Conservation (phyloP, 352 stramenopile genomes). For the Phytophthora agathidicida region DNA sequence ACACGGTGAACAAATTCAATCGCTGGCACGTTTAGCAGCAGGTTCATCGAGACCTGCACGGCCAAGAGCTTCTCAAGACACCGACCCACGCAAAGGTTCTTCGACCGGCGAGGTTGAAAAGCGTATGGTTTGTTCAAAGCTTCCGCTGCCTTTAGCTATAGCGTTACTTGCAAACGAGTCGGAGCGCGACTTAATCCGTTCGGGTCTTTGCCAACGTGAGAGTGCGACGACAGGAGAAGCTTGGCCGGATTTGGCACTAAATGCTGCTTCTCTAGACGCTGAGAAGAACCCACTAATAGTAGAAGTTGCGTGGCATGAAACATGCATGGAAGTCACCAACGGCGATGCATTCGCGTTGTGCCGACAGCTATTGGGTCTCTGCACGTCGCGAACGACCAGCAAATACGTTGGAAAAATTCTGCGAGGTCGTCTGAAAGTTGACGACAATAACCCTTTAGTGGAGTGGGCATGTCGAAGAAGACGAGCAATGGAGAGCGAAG, state of each 20-base stretch:
- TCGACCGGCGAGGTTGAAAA: constrained; percentile 1
- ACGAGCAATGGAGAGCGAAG: constrained; percentile 1
- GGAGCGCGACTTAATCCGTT: constrained; percentile 57
- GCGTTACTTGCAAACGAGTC: constrained; percentile 71
- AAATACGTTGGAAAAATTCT: constrained; percentile 71
- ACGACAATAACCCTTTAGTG: constrained; percentile 51
- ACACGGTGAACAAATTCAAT: constrained; percentile 21
- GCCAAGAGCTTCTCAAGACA: background rate
- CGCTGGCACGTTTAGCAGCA: constrained; percentile 20
- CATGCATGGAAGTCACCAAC: constrained; percentile 57
- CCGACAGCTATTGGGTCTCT: constrained; percentile 61
- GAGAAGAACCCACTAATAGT: constrained; percentile 53
- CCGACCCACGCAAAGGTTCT: background rate
- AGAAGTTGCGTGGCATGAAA: constrained; percentile 61
- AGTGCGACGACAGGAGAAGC: constrained; percentile 26
- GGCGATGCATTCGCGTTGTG: constrained; percentile 69
- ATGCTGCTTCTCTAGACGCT: constrained; percentile 56
- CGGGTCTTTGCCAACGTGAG: constrained; percentile 33
- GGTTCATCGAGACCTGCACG: background rate
- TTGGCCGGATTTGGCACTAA: constrained; percentile 71
- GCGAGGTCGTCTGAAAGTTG: constrained; percentile 58
- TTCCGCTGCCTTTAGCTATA: constrained; percentile 62
- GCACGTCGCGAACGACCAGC: constrained; percentile 46
- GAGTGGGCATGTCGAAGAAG: constrained; percentile 28
- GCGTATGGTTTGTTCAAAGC: constrained; percentile 46